Evolutionary conservation across 1,284 basidiomycete species (phyloP), one percentile per base, ranked within the genome.

Genomic region (Apiotrichum sp.): DNA sequence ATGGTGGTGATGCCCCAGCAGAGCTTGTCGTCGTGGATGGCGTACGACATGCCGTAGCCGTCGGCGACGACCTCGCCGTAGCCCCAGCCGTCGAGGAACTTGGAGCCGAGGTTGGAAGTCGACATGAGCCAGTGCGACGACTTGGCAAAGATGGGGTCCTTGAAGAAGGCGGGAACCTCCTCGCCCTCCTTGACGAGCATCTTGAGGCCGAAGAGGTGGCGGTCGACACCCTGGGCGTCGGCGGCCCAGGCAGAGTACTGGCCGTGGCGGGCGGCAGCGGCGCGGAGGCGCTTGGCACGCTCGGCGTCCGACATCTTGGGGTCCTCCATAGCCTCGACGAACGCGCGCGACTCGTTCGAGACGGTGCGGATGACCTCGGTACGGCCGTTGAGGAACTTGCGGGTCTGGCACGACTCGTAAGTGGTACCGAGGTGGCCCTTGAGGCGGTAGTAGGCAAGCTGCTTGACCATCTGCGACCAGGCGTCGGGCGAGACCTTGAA

Each of bases 61-160:
- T 97, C 90, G 6, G 86, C 82, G 0, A 93, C 89, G 45, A 95
- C 91, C 82, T 97, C 91, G 10, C 93, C 93, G 72, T 95, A 98
- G 35, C 95, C 95, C 93, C 95, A 97, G 39, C 92, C 92, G 65
- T 93, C 89, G 49, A 98, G 80, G 74, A 83, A 91, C 58, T 83
- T 82, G 52, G 84, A 87, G 52, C 86, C 88, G 62, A 98, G 80
- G 74, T 97, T 89, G 64, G 86, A 88, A 4, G 95, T 98, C 47
- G 86, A 89, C 63, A 98, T 78, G 75, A 93, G 88, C 96, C 95
- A 98, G 72, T 93, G 89, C 53, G 75, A 84, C 42, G 85, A 88
- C 72, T 81, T 80, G 10, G 79, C 73, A 68, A 83, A 96, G 14
- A 86, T 84, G 50, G 80, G 78, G 69, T 98, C 93, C 54, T 76